These are phyloP conservation scores for Coccomyxa sp. DNA, from an alignment of 139 green algal genomes.

Conservation along the genomic window DNA sequence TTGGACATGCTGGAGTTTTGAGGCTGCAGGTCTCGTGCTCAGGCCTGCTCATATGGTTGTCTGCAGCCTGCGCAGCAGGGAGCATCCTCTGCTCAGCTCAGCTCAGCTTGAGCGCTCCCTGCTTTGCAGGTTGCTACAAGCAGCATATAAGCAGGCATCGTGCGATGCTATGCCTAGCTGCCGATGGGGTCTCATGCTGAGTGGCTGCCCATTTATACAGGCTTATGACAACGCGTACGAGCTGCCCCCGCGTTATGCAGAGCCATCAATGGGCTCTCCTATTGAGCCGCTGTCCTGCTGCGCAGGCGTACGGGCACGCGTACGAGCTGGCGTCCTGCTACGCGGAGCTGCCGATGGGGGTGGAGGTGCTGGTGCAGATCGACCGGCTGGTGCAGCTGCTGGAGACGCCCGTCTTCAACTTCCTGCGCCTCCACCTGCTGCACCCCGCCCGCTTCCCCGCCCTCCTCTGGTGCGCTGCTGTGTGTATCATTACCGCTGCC, in stretches of 20 bases:
- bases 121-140: no score
- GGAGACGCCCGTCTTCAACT: constrained; percentile 90
- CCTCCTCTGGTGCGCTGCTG: constrained; percentile 46
- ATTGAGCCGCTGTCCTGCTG: not conserved
- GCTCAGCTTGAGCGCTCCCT: no score
- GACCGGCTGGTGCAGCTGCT: constrained; percentile 86
- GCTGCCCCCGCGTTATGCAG: no score
- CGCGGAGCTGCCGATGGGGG: constrained; percentile 42
- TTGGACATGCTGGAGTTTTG: no score
- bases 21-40: no score
- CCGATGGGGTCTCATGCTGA: not conserved
- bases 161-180: not conserved
- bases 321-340: constrained; percentile 51
- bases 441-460: constrained; percentile 56
- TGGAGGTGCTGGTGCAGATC: constrained; percentile 71
- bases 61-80: no score
- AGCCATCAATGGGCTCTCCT: no score
- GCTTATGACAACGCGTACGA: no score
- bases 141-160: no score
- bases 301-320: constrained; percentile 58
- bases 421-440: constrained; percentile 89
- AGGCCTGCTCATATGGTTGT: no score
- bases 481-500: not conserved
- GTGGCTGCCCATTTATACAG: not conserved
- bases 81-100: no score